Evolutionary conservation across 2,329 filamentous ascomycete species (phyloP).

Genomic region (Hansfordia pulvinata): DNA sequence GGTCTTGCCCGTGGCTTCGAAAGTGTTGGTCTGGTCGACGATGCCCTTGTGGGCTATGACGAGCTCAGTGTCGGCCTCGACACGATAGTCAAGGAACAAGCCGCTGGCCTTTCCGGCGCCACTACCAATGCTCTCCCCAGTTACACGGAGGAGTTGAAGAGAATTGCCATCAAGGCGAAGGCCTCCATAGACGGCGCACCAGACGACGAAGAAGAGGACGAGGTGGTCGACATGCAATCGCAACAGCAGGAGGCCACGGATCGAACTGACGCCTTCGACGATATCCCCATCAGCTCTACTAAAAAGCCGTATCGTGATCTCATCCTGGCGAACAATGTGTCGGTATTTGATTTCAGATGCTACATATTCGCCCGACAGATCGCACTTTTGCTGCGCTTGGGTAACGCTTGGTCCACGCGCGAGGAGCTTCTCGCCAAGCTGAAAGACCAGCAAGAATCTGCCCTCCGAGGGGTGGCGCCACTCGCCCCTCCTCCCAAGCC

Average conservation of each 20-base stretch:
- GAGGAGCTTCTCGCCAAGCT: slow-evolving; percentile 50
- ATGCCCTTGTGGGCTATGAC: slow-evolving; percentile 88
- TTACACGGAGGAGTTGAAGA: slow-evolving; percentile 62
- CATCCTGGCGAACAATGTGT: slow-evolving; percentile 90
- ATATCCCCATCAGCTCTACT: slow-evolving; percentile 47
- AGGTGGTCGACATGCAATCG: slow-evolving; percentile 37
- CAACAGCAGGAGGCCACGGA: slow-evolving; percentile 12
- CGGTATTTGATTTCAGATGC: slow-evolving; percentile 85
- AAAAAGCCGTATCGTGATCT: slow-evolving; percentile 81
- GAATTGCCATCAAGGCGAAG: slow-evolving; percentile 38
- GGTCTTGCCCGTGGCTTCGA: slow-evolving; percentile 89
- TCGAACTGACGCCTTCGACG: slow-evolving; percentile 29
- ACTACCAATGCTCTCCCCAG: slow-evolving; percentile 60
- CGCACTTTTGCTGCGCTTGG: slow-evolving; percentile 65
- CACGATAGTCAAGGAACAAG: slow-evolving; percentile 64
- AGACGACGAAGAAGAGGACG: slow-evolving; percentile 18
- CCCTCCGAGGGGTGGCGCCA: slow-evolving; percentile 42
- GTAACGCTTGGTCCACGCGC: slow-evolving; percentile 54
- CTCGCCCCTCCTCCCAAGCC: slow-evolving; percentile 31
- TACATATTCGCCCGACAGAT: slow-evolving; percentile 91
- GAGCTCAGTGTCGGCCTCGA: slow-evolving; percentile 84
- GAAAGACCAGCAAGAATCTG: slow-evolving; percentile 45
- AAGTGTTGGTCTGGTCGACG: slow-evolving; percentile 88
- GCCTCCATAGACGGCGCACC: slow-evolving; percentile 24
- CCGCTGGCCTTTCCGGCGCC: slow-evolving; percentile 43